A percentile compares a stretch with the other conserved stretches of the same genome.
Conservation (phyloP, 2,329 filamentous ascomycete genomes). For the Pestalotiopsis sp. region DNA sequence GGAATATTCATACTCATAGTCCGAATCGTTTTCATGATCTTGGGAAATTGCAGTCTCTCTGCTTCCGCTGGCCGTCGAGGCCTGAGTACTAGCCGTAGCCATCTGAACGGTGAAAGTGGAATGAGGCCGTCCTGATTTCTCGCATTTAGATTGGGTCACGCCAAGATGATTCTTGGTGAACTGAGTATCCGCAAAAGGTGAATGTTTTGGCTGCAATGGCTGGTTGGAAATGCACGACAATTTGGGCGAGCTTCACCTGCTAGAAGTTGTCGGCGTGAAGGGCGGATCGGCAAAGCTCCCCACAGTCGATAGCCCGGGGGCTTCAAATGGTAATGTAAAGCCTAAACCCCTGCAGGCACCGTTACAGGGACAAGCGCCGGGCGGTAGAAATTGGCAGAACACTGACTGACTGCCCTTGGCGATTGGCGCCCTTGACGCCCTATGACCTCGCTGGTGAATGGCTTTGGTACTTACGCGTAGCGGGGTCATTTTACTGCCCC, state of each 20-base stretch:
- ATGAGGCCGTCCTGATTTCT: slow-evolving; percentile 14
- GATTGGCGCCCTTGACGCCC: not conserved
- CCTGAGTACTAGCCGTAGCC: slow-evolving; percentile 24
- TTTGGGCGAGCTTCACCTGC: not conserved
- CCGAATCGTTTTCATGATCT: slow-evolving; percentile 53
- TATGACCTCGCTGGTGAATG: not conserved
- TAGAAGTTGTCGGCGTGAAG: not conserved
- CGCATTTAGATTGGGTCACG: not conserved
- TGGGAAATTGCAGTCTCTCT: slow-evolving; percentile 2
- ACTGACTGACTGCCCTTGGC: not conserved
- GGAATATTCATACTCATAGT: slow-evolving; percentile 72
- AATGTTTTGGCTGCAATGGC: not conserved
- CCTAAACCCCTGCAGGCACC: not conserved
- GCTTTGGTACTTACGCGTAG: slow-evolving; percentile 17
- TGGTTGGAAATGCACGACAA: not conserved
- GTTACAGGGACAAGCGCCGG: not conserved
- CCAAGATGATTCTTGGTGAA: not conserved
- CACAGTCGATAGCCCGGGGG: not conserved
- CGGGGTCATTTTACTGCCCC: slow-evolving; percentile 28
- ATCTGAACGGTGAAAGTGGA: slow-evolving; percentile 24
- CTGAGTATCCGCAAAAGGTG: not conserved
- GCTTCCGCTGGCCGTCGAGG: slow-evolving; percentile 16
- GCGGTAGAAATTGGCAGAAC: slow-evolving; percentile 29
- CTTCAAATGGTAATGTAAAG: not conserved
- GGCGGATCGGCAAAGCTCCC: not conserved